Percentiles rank a stretch among this genome's conserved stretches.
phyloP scores from a whole-genome alignment of 257 asterid genomes.

The Voacanga thouarsii region DNA sequence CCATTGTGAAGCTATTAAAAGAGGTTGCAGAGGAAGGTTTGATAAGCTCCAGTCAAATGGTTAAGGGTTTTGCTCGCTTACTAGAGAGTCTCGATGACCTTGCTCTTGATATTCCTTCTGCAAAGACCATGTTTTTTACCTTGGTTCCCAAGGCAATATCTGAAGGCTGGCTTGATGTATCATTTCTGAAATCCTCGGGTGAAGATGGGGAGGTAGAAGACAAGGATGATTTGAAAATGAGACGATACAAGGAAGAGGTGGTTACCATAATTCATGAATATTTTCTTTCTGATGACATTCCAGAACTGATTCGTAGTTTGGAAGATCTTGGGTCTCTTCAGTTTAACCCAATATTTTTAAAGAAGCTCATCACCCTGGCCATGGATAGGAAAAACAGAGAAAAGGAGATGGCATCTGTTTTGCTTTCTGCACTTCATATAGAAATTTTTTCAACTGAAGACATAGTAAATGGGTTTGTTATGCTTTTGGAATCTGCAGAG shows the following conservation, averaged over 20 bases:
- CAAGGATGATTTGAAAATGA: conserved; percentile 55
- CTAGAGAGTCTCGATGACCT: conserved; percentile 95
- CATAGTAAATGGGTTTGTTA: conserved; percentile 73
- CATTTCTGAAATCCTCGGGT: conserved; percentile 46
- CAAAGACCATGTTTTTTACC: conserved; percentile 51
- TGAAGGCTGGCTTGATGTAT: conserved; percentile 89
- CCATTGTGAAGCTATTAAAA: conserved; percentile 63
- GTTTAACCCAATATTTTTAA: conserved; percentile 71
- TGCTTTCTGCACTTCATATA: conserved; percentile 83
- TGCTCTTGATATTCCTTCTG: conserved; percentile 94
- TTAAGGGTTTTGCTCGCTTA: conserved; percentile 72
- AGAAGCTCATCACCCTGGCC: conserved; percentile 82
- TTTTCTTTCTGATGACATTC: conserved; percentile 91
- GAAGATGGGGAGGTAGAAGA: conserved; percentile 42
- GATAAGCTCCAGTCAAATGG: conserved; percentile 92
- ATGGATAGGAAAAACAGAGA: conserved; percentile 93
- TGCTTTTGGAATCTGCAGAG: conserved; percentile 91
- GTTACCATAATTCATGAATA: conserved; percentile 86
- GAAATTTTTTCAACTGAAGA: conserved; percentile 87
- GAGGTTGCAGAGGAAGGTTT: conserved; percentile 94
- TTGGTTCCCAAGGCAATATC: conserved; percentile 72
- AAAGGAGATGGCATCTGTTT: conserved; percentile 94
- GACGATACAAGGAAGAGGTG: conserved; percentile 69
- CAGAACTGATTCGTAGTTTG: conserved; percentile 81
- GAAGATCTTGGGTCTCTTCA: conserved; percentile 77